phyloP scores from a whole-genome alignment of 2,329 filamentous ascomycete genomes.

The Penicillium decumbens region DNA sequence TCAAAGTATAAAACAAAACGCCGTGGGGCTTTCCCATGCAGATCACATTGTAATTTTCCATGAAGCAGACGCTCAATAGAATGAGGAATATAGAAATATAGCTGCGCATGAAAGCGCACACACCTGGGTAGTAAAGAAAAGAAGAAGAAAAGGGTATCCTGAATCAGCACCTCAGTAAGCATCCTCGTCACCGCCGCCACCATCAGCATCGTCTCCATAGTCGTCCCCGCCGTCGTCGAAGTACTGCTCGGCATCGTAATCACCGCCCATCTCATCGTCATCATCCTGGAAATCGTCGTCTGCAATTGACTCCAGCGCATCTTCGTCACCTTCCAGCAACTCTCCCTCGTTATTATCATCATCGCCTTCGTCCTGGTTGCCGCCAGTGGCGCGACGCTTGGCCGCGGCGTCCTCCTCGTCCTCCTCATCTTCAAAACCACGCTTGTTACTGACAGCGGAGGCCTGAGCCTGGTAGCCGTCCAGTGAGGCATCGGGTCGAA shows the following conservation, averaged over 20 bases:
- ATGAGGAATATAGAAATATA: constrained; percentile 22
- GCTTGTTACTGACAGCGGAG: constrained; percentile 26
- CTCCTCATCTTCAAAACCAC: constrained; percentile 46
- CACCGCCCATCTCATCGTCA: constrained; percentile 55
- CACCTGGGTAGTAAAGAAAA: not conserved
- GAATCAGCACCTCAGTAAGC: constrained; percentile 31
- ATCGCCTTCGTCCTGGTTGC: constrained; percentile 28
- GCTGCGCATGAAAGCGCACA: not conserved
- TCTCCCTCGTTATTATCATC: constrained; percentile 30
- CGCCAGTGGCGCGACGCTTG: constrained; percentile 33
- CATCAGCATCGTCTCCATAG: constrained; percentile 53
- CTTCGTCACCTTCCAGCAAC: constrained; percentile 41
- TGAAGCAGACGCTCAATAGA: constrained; percentile 18
- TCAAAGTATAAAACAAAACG: not conserved
- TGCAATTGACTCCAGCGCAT: constrained; percentile 50
- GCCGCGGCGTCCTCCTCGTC: constrained; percentile 35
- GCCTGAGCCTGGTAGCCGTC: constrained; percentile 25
- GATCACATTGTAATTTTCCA: constrained; percentile 6
- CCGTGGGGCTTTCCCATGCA: constrained; percentile 5
- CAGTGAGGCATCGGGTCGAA: constrained; percentile 33
- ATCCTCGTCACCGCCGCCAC: constrained; percentile 50
- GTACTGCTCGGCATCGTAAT: constrained; percentile 63
- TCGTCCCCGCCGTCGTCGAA: constrained; percentile 57
- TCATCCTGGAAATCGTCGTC: constrained; percentile 59
- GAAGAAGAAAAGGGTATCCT: constrained; percentile 25